These are phyloP conservation scores for Chytriomyces hyalinus DNA, from an alignment of 192 early-diverging fungal species.

Conservation along the genomic window DNA sequence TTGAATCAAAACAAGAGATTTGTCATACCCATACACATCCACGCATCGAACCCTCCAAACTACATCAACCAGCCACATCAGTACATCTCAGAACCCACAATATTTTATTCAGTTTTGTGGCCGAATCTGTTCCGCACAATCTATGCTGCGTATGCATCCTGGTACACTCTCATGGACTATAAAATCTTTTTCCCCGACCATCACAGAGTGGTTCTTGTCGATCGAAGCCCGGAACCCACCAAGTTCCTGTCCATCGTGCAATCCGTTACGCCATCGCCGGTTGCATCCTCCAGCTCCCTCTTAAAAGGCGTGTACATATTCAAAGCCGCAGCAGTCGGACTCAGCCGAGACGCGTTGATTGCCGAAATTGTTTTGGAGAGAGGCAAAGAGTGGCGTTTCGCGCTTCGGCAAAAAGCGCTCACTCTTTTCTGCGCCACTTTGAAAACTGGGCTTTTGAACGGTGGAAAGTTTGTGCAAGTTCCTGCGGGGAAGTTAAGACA, in stretches of 20 bases:
- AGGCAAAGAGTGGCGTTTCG: slow-evolving; percentile 29
- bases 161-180: slow-evolving; percentile 48
- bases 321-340: slow-evolving; percentile 35
- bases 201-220: slow-evolving; percentile 40
- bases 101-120: slow-evolving; percentile 48
- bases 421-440: slow-evolving; percentile 32
- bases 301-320: slow-evolving; percentile 23
- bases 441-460: slow-evolving; percentile 25
- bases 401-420: slow-evolving; percentile 31
- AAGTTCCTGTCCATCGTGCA: slow-evolving; percentile 38
- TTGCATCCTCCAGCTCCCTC: not conserved
- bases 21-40: slow-evolving; percentile 13
- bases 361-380: slow-evolving; percentile 44
- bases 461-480: slow-evolving; percentile 5
- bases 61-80: not conserved
- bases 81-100: slow-evolving; percentile 28
- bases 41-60: not conserved
- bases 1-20: slow-evolving; percentile 7
- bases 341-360: slow-evolving; percentile 37
- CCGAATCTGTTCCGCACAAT: slow-evolving; percentile 46
- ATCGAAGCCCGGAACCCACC: slow-evolving; percentile 23
- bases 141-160: slow-evolving; percentile 47
- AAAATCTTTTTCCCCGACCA: slow-evolving; percentile 45
- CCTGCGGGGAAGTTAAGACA: not conserved
- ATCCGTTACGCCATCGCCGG: slow-evolving; percentile 27